A percentile compares a stretch with the other conserved stretches of the same genome.
These are phyloP conservation scores for Pleurotus pulmonarius DNA, from an alignment of 768 basidiomycete genomes.

Conservation along the genomic window DNA sequence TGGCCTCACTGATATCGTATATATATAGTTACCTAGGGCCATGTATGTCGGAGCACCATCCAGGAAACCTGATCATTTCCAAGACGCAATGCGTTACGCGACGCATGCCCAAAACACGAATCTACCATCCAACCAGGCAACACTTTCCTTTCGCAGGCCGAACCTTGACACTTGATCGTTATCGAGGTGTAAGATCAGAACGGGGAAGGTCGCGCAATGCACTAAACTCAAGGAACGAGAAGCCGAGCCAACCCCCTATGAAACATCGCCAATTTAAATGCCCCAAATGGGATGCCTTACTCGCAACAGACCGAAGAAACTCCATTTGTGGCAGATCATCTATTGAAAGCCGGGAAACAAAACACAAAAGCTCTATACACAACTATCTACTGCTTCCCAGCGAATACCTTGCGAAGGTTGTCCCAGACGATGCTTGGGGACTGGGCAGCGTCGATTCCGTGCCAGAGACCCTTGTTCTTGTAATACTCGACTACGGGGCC, in stretches of 20 bases:
- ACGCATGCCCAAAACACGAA: slow-evolving; percentile 3
- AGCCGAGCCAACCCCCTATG: background rate
- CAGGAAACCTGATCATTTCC: background rate
- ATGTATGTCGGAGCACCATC: background rate
- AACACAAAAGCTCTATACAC: no score
- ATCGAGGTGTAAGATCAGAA: background rate
- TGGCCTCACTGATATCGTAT: background rate
- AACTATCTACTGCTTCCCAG: slow-evolving; percentile 37
- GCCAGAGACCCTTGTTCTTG: slow-evolving; percentile 87
- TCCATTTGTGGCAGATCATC: background rate
- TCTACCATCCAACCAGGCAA: background rate
- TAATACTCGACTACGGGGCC: slow-evolving; percentile 97
- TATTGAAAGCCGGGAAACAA: no score
- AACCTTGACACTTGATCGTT: background rate
- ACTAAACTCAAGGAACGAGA: background rate
- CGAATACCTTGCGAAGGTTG: slow-evolving; percentile 64
- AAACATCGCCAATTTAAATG: no score
- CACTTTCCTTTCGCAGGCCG: background rate
- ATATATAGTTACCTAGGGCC: background rate
- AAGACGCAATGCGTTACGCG: background rate
- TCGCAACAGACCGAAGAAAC: background rate
- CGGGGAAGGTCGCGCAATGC: background rate
- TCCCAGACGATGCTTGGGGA: slow-evolving; percentile 92
- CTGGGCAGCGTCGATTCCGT: slow-evolving; percentile 90
- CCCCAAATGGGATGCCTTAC: no score